Evolutionary conservation across 345 rosid species (phyloP), one percentile per base, ranked within the genome.

Genomic region (Euclidium syriacum): DNA sequence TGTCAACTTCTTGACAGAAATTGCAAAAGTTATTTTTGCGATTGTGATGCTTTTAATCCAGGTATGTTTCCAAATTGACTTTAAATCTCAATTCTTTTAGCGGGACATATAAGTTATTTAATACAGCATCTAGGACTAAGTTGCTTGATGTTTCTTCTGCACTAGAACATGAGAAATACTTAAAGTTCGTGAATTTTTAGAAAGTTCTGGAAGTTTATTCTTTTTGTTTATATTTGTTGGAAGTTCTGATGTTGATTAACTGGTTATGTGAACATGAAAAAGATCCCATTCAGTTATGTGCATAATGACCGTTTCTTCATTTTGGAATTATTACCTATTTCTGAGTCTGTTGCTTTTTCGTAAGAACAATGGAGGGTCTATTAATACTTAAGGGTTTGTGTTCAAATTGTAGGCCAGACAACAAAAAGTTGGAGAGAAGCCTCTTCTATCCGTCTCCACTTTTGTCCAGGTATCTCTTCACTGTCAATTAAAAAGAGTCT

Each of bases 361-460:
- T 15, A 14, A 38, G 62, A 6, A 57, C 48, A 22, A 19, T 24
- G 5, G 56, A 34, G 5, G 24, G 26, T 58, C 49, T 6, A 9
- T 57, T 17, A 18, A 24, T 25, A 33, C 49, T 52, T 35, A 9
- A 18, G 7, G 25, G n/a, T 62, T 62, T 75, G 40, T 61, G 41
- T 70, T 72, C 17, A 63, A 72, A 53, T 32, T 77, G 61, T 86
- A 90, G 99, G 84, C 95, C 65, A 78, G 95, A 48, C 73, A 10
- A 61, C 91, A 94, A 49, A 90, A 94, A 63, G 84, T 87, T 68
- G 97, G 99, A 24, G 99, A 94, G 73, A 94, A 90, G 79, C 88
- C 97, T 29, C 87, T 85, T 67, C 87, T 94, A 44, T 85, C 99
- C 35, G 15, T 87, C 25, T 85, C 95, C 38, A 82, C 95, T 50